Base-by-base conservation (phyloP, 495 filamentous ascomycete species). In the Aspergillus taichungensis region DNA sequence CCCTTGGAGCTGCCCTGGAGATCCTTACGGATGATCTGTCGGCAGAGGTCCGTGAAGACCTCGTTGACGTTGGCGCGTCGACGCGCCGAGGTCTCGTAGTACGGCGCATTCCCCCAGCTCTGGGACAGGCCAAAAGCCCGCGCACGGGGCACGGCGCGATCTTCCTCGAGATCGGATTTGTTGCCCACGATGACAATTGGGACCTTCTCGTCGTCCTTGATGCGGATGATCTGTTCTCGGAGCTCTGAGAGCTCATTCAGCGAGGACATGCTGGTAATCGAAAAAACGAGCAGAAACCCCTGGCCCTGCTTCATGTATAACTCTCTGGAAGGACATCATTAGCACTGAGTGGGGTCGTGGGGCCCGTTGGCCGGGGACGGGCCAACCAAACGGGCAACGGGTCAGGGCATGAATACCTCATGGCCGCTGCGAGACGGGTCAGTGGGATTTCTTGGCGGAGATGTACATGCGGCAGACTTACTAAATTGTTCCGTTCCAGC, bases 401-500 rank as follows among this genome's bases (percentile, higher is more conserved):
- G 18, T 24, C 18, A 24, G 18, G 18, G 18, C 18, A 24, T 24
- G 18, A 24, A 24, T 77, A 84, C 80, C 80, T 82, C 81, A 84
- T 84, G 40, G 79, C 81, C 59, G 80, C 80, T 83, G 53, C 18
- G 40, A 45, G 38, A 43, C 13, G 29, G 43, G 61, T 73, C 66
- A 71, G 61, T 43, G 32, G 12, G 30, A 13, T 13, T 37, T 11
- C 37, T 7, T 45, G 11, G 18, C 40, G 42, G 37, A 40, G 46
- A 46, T 40, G 34, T 40, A 74, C 13, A 24, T 27, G 28, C 44
- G 30, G 3, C 9, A 13, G 24, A 63, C 85, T 75, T 72, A 94
- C 88, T 95, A 66, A 98, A 98, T 62, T 98, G 92, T 69, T 98
- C 92, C 53, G 92, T 96, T 34, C 92, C 92, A 47, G 92, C 92